Percentiles rank a stretch among this genome's conserved stretches.
Evolutionary conservation across 179 eudicot genomes (phyloP).

Genomic region (Dionaea muscipula): DNA sequence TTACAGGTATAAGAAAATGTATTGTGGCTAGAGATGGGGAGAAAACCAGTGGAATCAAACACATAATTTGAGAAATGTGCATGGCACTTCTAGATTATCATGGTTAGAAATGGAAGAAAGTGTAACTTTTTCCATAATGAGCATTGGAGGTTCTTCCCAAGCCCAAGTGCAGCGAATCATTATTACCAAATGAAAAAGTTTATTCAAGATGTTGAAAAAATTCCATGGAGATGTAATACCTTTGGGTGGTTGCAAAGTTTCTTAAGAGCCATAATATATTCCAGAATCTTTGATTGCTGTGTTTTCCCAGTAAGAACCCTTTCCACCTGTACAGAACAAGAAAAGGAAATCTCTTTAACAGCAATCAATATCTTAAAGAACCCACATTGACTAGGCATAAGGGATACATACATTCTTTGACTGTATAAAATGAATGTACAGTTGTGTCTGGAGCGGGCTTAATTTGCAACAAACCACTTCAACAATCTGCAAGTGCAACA

Average conservation of each 20-base stretch:
- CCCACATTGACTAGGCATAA: slow-evolving; percentile 7
- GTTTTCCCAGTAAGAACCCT: slow-evolving; percentile 61
- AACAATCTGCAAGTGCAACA: slow-evolving; percentile 48
- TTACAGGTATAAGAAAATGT: too few relatives aligned
- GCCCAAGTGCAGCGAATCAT: too few relatives aligned
- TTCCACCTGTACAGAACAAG: slow-evolving; percentile 46
- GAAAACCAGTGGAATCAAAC: too few relatives aligned
- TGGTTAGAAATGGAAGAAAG: too few relatives aligned
- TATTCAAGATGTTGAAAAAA: too few relatives aligned
- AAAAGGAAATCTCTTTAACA: neutral
- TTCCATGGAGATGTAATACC: slow-evolving; percentile 27
- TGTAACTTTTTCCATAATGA: too few relatives aligned
- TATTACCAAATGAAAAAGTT: too few relatives aligned
- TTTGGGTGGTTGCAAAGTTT: slow-evolving; percentile 99
- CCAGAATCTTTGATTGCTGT: slow-evolving; percentile 68
- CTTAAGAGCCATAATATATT: slow-evolving; percentile 91
- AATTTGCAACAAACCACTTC: slow-evolving; percentile 98
- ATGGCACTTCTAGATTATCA: too few relatives aligned
- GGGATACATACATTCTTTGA: slow-evolving; percentile 73
- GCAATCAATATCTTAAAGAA: neutral
- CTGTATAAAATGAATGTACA: slow-evolving; percentile 78
- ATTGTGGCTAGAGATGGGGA: too few relatives aligned
- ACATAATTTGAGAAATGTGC: too few relatives aligned
- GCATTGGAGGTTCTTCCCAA: too few relatives aligned
- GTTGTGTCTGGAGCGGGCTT: slow-evolving; percentile 64